phyloP scores from a whole-genome alignment of 1,139 yeast genomes.

The Pichia sp. region DNA sequence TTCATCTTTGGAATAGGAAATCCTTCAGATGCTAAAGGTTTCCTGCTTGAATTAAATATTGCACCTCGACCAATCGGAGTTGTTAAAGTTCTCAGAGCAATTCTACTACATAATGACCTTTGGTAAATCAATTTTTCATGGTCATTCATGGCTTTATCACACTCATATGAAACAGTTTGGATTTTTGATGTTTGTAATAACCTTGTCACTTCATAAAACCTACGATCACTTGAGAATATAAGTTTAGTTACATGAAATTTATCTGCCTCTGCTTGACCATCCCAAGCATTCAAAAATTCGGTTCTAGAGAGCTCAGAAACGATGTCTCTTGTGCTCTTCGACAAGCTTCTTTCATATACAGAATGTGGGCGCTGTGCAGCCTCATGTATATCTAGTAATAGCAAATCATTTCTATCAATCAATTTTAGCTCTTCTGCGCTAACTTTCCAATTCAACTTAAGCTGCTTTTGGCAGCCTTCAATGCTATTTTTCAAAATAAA shows the following conservation, averaged over 20 bases:
- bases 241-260: conserved; percentile 58
- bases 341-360: not conserved
- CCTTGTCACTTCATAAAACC: conserved; percentile 71
- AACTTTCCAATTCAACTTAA: conserved; percentile 41
- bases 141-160: conserved; percentile 38
- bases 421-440: conserved; percentile 44
- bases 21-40: conserved; percentile 78
- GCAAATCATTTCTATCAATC: conserved; percentile 62
- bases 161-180: conserved; percentile 34
- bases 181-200: conserved; percentile 63
- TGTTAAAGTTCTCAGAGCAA: conserved; percentile 67
- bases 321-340: conserved; percentile 41
- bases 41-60: conserved; percentile 58
- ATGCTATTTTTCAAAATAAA: conserved; percentile 60
- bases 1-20: conserved; percentile 75
- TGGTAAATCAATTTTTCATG: conserved; percentile 52
- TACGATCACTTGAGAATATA: conserved; percentile 69
- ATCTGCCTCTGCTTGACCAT: conserved; percentile 61
- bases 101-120: conserved; percentile 55
- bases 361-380: not conserved
- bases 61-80: conserved; percentile 77
- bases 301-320: conserved; percentile 28
- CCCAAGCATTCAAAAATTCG: conserved; percentile 53
- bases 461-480: conserved; percentile 47
- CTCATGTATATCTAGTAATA: conserved; percentile 14